A percentile compares a stretch with the other conserved stretches of the same genome.
phyloP scores from a whole-genome alignment of 345 rosid species.

The Physaria fendleri region DNA sequence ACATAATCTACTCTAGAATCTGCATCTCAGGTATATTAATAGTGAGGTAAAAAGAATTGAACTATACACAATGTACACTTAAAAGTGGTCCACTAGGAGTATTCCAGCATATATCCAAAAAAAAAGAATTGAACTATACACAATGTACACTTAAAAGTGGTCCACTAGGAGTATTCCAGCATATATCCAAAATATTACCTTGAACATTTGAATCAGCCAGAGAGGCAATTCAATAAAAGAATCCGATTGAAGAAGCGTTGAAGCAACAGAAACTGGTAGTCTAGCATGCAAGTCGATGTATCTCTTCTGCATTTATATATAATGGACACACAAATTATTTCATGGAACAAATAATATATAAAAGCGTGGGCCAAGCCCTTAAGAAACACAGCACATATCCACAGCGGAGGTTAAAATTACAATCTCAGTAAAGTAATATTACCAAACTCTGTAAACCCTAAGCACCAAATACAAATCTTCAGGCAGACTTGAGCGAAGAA shows the following conservation, averaged over 20 bases:
- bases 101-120: slow-evolving; percentile 5
- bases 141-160: not conserved
- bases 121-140: not conserved
- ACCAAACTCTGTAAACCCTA: not conserved
- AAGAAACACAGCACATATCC: not conserved
- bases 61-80: not conserved
- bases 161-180: not conserved
- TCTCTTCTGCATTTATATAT: slow-evolving; percentile 52
- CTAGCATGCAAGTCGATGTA: slow-evolving; percentile 64
- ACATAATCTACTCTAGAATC: not conserved
- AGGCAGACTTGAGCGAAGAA: not conserved
- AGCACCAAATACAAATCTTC: not conserved
- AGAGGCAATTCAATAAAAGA: slow-evolving; percentile 80
- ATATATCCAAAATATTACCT: slow-evolving; percentile 47
- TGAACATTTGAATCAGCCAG: slow-evolving; percentile 91
- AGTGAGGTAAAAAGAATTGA: not conserved
- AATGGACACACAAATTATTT: not conserved
- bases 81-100: not conserved
- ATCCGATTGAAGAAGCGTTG: slow-evolving; percentile 84
- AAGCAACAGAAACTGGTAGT: slow-evolving; percentile 81
- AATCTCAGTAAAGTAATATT: not conserved
- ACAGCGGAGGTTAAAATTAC: not conserved
- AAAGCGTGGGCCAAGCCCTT: not conserved
- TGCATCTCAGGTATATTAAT: not conserved
- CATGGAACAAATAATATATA: not conserved